Percentiles rank a stretch among this genome's conserved stretches.
phyloP scores from a whole-genome alignment of 805 yeast genomes.

The Candida gorgasii region DNA sequence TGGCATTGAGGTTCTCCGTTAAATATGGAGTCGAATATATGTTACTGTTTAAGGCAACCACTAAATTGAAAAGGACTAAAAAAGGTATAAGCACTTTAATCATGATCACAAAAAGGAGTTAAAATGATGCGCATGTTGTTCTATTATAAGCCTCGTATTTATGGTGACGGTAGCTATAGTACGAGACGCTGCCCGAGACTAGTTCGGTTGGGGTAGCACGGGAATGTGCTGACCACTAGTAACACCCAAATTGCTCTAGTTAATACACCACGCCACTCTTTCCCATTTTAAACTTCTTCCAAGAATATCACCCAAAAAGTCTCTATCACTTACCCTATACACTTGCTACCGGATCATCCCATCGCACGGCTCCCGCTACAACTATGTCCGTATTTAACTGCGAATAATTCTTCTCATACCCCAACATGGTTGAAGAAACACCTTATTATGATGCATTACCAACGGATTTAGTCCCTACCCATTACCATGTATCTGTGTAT shows the following conservation, averaged over 20 bases:
- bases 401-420: neutral
- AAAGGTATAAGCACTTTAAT: neutral
- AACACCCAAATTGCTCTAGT: too few relatives aligned
- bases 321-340: neutral
- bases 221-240: too few relatives aligned
- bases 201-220: too few relatives aligned
- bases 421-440: neutral
- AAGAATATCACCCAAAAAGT: neutral
- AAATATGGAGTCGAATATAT: slow-evolving; percentile 1
- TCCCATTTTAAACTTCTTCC: neutral
- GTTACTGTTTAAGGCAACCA: neutral
- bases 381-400: too few relatives aligned
- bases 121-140: neutral
- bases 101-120: neutral
- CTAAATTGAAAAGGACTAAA: neutral
- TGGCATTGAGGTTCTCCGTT: neutral
- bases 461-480: slow-evolving; percentile 65
- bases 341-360: too few relatives aligned
- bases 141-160: too few relatives aligned
- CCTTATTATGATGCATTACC: slow-evolving; percentile 56
- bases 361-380: slow-evolving; percentile 1
- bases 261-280: neutral
- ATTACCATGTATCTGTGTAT: slow-evolving; percentile 63
- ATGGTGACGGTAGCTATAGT: too few relatives aligned
- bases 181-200: too few relatives aligned